Conservation (phyloP, 2,329 filamentous ascomycete species). For the Fusarium agapanthi region DNA sequence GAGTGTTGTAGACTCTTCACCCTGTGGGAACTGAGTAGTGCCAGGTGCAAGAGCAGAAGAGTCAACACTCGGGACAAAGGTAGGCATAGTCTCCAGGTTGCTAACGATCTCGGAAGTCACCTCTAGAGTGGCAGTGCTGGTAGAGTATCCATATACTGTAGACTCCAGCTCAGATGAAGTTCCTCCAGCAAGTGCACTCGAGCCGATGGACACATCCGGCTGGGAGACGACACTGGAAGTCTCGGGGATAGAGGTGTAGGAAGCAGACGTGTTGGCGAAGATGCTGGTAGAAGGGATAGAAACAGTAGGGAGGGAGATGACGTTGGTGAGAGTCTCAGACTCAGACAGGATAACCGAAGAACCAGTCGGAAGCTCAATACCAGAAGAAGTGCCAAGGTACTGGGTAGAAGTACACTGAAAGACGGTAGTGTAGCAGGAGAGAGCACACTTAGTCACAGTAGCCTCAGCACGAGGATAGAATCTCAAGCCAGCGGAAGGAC, state of each 20-base stretch:
- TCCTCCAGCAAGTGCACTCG: slow-evolving; percentile 17
- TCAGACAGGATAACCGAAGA: slow-evolving; percentile 9
- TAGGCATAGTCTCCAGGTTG: slow-evolving; percentile 37
- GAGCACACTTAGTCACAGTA: slow-evolving; percentile 41
- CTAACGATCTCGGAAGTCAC: slow-evolving; percentile 1
- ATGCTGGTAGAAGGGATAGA: slow-evolving; percentile 1
- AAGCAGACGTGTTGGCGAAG: slow-evolving; percentile 2
- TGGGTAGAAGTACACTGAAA: slow-evolving; percentile 35
- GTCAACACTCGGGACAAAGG: slow-evolving; percentile 12
- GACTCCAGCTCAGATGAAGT: slow-evolving; percentile 10
- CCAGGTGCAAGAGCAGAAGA: slow-evolving; percentile 28
- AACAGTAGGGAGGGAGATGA: slow-evolving; percentile 14
- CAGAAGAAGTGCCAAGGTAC: slow-evolving; percentile 17
- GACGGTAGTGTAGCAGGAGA: slow-evolving; percentile 37
- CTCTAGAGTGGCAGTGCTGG: background rate
- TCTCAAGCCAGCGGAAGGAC: background rate
- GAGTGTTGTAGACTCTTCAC: background rate
- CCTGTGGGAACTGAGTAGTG: slow-evolving; percentile 1
- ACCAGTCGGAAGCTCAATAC: background rate
- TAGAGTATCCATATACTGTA: slow-evolving; percentile 26
- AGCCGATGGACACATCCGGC: background rate
- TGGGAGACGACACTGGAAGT: background rate
- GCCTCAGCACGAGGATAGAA: background rate
- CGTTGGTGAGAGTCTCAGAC: background rate
- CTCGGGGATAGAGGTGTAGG: slow-evolving; percentile 5